Percentiles rank a stretch among this genome's conserved stretches.
phyloP scores from a whole-genome alignment of 2,329 filamentous ascomycete species.

The Arthrinium puccinioides region DNA sequence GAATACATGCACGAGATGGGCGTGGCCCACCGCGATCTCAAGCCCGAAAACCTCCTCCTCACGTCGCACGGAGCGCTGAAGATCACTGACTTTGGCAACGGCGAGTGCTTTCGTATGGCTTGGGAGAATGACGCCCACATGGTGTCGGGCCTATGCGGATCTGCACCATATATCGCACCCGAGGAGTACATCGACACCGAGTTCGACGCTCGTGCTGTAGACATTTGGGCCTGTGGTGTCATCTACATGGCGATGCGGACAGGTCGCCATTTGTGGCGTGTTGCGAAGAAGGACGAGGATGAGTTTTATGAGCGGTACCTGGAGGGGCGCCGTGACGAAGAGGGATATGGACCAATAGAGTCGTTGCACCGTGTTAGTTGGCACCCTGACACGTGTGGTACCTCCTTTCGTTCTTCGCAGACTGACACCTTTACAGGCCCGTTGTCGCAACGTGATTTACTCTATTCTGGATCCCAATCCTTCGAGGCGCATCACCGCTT shows the following conservation, averaged over 20 bases:
- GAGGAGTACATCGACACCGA: slow-evolving; percentile 95
- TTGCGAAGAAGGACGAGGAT: slow-evolving; percentile 95
- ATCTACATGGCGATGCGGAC: slow-evolving; percentile 99
- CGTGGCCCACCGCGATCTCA: slow-evolving; percentile 91
- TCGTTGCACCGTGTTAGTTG: slow-evolving; percentile 80
- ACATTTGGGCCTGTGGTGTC: slow-evolving; percentile 96
- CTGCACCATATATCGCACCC: slow-evolving; percentile 92
- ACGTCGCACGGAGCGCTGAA: slow-evolving; percentile 91
- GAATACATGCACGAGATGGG: slow-evolving; percentile 99
- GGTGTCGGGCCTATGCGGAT: slow-evolving; percentile 94
- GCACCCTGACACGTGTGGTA: not conserved
- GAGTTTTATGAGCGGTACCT: slow-evolving; percentile 96
- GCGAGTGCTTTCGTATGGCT: slow-evolving; percentile 98
- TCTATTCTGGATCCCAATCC: slow-evolving; percentile 96
- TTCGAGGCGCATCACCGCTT: slow-evolving; percentile 83
- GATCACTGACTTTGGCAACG: slow-evolving; percentile 98
- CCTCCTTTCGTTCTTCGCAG: not conserved
- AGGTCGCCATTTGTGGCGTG: slow-evolving; percentile 88
- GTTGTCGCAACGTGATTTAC: slow-evolving; percentile 97
- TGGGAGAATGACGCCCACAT: slow-evolving; percentile 99
- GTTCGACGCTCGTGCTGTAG: slow-evolving; percentile 95
- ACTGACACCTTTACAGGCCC: slow-evolving; percentile 53
- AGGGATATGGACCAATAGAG: slow-evolving; percentile 94
- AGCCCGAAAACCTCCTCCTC: slow-evolving; percentile 91
- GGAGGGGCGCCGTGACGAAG: slow-evolving; percentile 85